A percentile compares a stretch with the other conserved stretches of the same genome.
phyloP scores from a whole-genome alignment of 2,329 filamentous ascomycete species.

The Pleurostoma richardsiae region DNA sequence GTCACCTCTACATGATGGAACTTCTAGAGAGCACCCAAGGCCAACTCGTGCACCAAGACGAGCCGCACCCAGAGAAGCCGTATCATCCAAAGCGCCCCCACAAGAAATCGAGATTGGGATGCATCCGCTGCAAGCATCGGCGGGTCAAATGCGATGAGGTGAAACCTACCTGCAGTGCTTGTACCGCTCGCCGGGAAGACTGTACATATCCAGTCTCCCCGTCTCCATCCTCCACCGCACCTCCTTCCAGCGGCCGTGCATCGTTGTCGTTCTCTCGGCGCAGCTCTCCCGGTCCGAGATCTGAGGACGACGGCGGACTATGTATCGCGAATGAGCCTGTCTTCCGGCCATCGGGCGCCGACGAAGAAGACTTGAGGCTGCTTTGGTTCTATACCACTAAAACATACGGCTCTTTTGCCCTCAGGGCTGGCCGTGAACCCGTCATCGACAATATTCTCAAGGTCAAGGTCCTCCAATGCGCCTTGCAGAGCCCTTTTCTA shows the following conservation, averaged over 20 bases:
- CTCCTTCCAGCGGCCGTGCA: conserved; percentile 9
- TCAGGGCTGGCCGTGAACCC: conserved; percentile 26
- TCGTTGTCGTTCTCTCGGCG: conserved; percentile 5
- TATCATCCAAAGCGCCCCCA: conserved; percentile 48
- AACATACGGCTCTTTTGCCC: conserved; percentile 40
- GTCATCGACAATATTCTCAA: conserved; percentile 37
- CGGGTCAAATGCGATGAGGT: conserved; percentile 52
- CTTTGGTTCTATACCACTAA: conserved; percentile 49
- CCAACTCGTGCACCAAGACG: background rate
- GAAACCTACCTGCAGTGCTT: conserved; percentile 43
- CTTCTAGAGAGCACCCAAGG: background rate
- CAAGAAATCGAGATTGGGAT: conserved; percentile 49
- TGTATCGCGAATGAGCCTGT: conserved; percentile 27
- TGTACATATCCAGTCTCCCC: conserved; percentile 36
- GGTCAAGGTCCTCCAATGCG: conserved; percentile 40
- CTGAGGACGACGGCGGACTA: conserved; percentile 14
- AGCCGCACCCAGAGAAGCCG: conserved; percentile 14
- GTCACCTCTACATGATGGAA: background rate
- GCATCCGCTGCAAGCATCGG: conserved; percentile 48
- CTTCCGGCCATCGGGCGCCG: conserved; percentile 24
- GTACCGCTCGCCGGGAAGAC: conserved; percentile 37
- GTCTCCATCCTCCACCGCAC: background rate
- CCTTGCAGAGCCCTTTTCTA: conserved; percentile 47
- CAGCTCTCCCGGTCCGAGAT: conserved; percentile 2
- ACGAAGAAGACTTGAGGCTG: conserved; percentile 44